A percentile compares a stretch with the other conserved stretches of the same genome.
Conservation (phyloP, 1,284 basidiomycete genomes). For the Austropuccinia psidii region DNA sequence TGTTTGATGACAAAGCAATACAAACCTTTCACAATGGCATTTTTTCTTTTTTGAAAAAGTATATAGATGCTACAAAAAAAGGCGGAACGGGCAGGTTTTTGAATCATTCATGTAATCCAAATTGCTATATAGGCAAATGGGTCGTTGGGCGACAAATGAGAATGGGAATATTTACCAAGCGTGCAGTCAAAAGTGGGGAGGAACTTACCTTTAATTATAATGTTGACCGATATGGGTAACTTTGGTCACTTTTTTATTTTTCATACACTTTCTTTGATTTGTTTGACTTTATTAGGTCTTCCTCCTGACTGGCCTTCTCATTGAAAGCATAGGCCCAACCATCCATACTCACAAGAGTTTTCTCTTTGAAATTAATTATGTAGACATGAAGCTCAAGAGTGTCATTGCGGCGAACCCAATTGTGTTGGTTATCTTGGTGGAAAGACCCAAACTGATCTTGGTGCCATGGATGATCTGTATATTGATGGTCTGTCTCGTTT, state of each 20-base stretch:
- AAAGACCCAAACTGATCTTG: slow-evolving; percentile 95
- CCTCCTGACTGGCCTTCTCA: neutral
- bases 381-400: slow-evolving; percentile 88
- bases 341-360: no score
- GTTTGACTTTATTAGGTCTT: no score
- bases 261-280: no score
- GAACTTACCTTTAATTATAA: slow-evolving; percentile 99
- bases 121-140: slow-evolving; percentile 99
- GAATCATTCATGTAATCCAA: slow-evolving; percentile 96
- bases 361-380: no score
- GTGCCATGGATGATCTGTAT: slow-evolving; percentile 84
- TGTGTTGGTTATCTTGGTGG: slow-evolving; percentile 95
- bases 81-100: slow-evolving; percentile 95
- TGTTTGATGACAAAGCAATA: neutral
- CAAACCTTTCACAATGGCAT: neutral
- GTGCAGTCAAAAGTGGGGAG: slow-evolving; percentile 70
- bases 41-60: slow-evolving; percentile 54
- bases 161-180: slow-evolving; percentile 96
- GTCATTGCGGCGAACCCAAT: slow-evolving; percentile 91
- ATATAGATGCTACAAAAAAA: slow-evolving; percentile 94
- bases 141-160: slow-evolving; percentile 81
- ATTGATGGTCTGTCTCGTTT: slow-evolving; percentile 64
- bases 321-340: neutral
- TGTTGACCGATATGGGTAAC: slow-evolving; percentile 94
- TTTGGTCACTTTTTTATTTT: slow-evolving; percentile 37